Evolutionary conservation across 176 grass and related monocot genomes (phyloP), one percentile per base, ranked within the genome.

Genomic region (Metroxylon sagu): DNA sequence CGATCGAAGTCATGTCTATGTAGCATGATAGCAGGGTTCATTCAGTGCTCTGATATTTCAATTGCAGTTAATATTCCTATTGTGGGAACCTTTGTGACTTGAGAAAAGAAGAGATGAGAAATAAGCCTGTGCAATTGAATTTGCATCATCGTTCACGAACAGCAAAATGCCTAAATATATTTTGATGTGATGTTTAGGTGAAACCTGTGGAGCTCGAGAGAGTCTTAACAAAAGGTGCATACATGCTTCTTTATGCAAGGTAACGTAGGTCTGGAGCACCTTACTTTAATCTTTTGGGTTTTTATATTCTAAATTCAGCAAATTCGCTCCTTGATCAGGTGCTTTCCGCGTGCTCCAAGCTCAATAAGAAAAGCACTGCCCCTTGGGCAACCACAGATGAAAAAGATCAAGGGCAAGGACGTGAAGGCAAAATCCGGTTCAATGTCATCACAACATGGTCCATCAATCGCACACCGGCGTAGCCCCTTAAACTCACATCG

Each of bases 241-340:
- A 97, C 70, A 81, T 97, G 83, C 83, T 97, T 63, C 75, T 97
- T 53, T 97, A 88, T 82, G 77, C 92, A 31, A 88, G 92, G 92
- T 90, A 81, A 66, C 72, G 61, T 21, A 16, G 17, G 56, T 48
- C 28, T 8, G 15, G 17, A 31, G 28, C 2, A 19, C 27, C 8
- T 15, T 2, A 3, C 10, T 48, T 18, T 19, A 14, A 43, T 43
- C 19, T 1, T 55, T 73, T 54, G 15, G 6, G 10, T 39, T 53
- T 31, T 3, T 10, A 4, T 62, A 10, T 53, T 5, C 25, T 48
- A 18, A 3, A 25, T 4, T 21, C 6, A 14, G 5, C 19, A 5
- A 62, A 4, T 26, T 17, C 28, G 30, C 2, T 60, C 71, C 62
- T 63, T 54, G 26, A 70, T 59, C 60, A 97, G 92, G 81, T 88